Base-by-base conservation (phyloP, 83 land plant species). In the Isoetes engelmannii region DNA sequence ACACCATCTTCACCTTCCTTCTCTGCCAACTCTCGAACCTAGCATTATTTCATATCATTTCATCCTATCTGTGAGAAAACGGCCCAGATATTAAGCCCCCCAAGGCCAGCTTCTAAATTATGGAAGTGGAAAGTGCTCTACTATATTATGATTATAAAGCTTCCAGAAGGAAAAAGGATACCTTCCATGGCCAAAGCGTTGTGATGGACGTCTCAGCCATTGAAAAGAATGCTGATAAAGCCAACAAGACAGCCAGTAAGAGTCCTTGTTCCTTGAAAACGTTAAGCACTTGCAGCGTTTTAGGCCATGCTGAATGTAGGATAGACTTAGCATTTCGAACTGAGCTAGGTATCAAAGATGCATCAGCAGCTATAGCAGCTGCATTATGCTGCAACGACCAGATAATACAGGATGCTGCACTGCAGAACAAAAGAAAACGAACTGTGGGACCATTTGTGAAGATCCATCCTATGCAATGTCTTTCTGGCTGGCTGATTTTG, bases 21-120 rank as follows among this genome's bases (percentile, higher is more conserved):
- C 70, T 93, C 98, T 17, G 96, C 98, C 66, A 93, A 70, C 48
- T 93, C 98, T 42, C 89, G 87, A 47, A 93, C 92, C 98, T 88
- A 68, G 54, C 37, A 28, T 28, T 12, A 51, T 51, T 51, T 51
- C 1, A 51, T 12, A 12, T 51, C 17, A 12, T 12, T 51, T 12
- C 55, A 51, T 15, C 13, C 55, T 51, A 12, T 12, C 55, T 12
- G 17, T 51, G 15, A 17, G 55, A 51, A 12, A 12, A 17, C 13
- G 17, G 13, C 13, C 13, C 17, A 17, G 13, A 51, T 51, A 51
- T 15, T 51, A 51, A 12, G 17, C 17, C 13, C 17, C 15, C 55
- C 13, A 51, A 51, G 13, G 55, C 55, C 13, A 51, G 55, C 55
- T 51, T 51, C 17, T 12, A 12, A 51, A 51, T 51, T 50, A 50